Evolutionary conservation across 768 basidiomycete genomes (phyloP).

Genomic region (Naganishia vaughanmartiniae): DNA sequence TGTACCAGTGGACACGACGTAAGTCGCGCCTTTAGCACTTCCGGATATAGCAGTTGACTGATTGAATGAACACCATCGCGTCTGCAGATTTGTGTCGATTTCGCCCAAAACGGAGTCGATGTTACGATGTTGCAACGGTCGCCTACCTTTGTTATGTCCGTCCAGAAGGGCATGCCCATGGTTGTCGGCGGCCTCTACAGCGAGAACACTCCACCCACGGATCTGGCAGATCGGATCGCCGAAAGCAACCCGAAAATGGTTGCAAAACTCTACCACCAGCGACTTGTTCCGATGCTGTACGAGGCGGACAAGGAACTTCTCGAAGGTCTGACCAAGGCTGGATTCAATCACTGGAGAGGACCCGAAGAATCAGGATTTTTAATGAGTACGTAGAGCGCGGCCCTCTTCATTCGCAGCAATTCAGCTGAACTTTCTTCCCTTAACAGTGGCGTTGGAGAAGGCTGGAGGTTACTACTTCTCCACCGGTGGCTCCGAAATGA

Average conservation of each 20-base stretch:
- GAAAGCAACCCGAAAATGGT: slow-evolving; percentile 57
- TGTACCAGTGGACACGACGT: slow-evolving; percentile 43
- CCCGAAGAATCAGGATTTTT: slow-evolving; percentile 39
- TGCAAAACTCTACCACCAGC: slow-evolving; percentile 53
- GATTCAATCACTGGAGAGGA: slow-evolving; percentile 40
- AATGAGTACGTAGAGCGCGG: slow-evolving; percentile 53
- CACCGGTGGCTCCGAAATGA: slow-evolving; percentile 60
- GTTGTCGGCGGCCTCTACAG: slow-evolving; percentile 52
- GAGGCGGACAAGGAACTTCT: slow-evolving; percentile 58
- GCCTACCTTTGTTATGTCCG: slow-evolving; percentile 45
- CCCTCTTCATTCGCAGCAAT: neutral
- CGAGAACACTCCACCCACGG: slow-evolving; percentile 58
- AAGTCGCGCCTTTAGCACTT: slow-evolving; percentile 3
- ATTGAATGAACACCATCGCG: neutral
- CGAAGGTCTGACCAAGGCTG: slow-evolving; percentile 36
- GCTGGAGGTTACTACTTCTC: slow-evolving; percentile 48
- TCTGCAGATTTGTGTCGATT: slow-evolving; percentile 41
- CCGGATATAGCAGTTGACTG: neutral
- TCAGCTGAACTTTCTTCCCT: neutral
- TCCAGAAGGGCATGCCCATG: slow-evolving; percentile 37
- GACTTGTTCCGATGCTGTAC: slow-evolving; percentile 55
- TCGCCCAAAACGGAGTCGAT: slow-evolving; percentile 41
- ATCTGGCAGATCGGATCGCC: slow-evolving; percentile 59
- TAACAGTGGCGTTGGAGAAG: slow-evolving; percentile 40
- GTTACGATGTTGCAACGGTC: slow-evolving; percentile 45